Base-by-base conservation (phyloP, 2,329 filamentous ascomycete species). In the Phialophora verrucosa region DNA sequence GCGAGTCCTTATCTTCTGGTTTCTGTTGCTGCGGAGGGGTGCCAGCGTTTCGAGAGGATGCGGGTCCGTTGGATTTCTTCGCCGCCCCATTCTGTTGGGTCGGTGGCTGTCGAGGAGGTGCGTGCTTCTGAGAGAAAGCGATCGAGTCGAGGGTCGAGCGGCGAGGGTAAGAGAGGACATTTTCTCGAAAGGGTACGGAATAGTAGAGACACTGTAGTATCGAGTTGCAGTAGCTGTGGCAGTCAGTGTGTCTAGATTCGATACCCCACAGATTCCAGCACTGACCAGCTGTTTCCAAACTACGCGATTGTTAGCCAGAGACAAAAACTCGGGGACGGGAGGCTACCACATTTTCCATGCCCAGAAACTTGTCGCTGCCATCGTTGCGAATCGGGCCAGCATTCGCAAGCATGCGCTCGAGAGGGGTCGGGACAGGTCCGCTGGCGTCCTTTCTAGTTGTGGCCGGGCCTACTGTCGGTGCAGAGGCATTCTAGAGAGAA, bases 281-380 rank as follows among this genome's bases (percentile, higher is more conserved):
- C 82, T 76, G 90, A 97, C 93, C 94, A 98, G 77, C 94, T 98
- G 77, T 97, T 98, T 76, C 94, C 94, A 82, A 97, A 97, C 93
- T 97, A 79, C 61, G 70, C 55, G 62, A 56, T 31, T 62, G 31
- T 60, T 57, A 59, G 61, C 12, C 23, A 56, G 29, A 44, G 51
- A 32, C 44, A 38, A 55, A 20, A 20, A n/a, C 59, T 51, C 50
- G 44, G 25, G 57, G 70, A 42, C 44, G 61, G 49, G 8, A 62
- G 68, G 63, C 68, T 70, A 91, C 81, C 84, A 98, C 94, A 81
- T 99, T 99, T 81, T 99, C 95, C 78, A 98, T 90, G 17, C 95
- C 95, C 81, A 96, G 98, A 82, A 97, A 99, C 82, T 97, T 96
- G 82, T 98, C 95, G 77, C 91, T 97, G 62, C 95, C 95, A 79